A percentile compares a stretch with the other conserved stretches of the same genome.
These are phyloP conservation scores for Obba rivulosa DNA, from an alignment of 768 basidiomycete species.

Conservation along the genomic window DNA sequence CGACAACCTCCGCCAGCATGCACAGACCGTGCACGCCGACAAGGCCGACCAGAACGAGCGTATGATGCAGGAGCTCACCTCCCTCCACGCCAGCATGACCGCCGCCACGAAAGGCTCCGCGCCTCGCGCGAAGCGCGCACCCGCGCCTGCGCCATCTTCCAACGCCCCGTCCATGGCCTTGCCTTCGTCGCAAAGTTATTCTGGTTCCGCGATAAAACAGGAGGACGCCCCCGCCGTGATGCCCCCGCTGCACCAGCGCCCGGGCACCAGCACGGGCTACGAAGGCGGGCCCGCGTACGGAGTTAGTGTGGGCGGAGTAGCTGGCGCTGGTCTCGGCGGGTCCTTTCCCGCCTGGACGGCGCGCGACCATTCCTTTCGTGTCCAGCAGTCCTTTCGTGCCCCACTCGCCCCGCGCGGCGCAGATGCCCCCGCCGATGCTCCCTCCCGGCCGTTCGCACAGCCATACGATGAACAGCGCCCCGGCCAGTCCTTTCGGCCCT, in stretches of 20 bases:
- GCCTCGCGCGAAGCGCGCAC: slow-evolving; percentile 34
- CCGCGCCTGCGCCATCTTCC: slow-evolving; percentile 15
- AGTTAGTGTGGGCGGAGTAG: no score
- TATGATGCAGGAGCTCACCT: slow-evolving; percentile 88
- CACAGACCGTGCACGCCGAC: slow-evolving; percentile 95
- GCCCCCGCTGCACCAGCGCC: slow-evolving; percentile 48
- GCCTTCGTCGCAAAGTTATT: slow-evolving; percentile 8
- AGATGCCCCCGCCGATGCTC: slow-evolving; percentile 28
- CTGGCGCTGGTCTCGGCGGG: no score
- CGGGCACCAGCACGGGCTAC: slow-evolving; percentile 72
- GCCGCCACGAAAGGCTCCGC: slow-evolving; percentile 38
- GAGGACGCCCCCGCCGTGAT: slow-evolving; percentile 31
- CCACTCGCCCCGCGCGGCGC: slow-evolving; percentile 38
- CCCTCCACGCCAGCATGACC: slow-evolving; percentile 79
- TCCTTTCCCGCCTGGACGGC: no score
- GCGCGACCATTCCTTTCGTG: slow-evolving; percentile 64
- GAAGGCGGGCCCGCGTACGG: slow-evolving; percentile 35
- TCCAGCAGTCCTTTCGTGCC: slow-evolving; percentile 79
- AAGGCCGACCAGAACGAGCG: slow-evolving; percentile 82
- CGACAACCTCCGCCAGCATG: slow-evolving; percentile 96
- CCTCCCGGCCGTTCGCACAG: slow-evolving; percentile 25
- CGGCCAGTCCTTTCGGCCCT: slow-evolving; percentile 65
- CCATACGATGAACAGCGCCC: slow-evolving; percentile 11
- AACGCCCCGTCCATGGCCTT: slow-evolving; percentile 14
- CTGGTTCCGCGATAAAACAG: slow-evolving; percentile 33